Evolutionary conservation across 2,329 filamentous ascomycete genomes (phyloP).

Genomic region (Colletotrichum sp.): DNA sequence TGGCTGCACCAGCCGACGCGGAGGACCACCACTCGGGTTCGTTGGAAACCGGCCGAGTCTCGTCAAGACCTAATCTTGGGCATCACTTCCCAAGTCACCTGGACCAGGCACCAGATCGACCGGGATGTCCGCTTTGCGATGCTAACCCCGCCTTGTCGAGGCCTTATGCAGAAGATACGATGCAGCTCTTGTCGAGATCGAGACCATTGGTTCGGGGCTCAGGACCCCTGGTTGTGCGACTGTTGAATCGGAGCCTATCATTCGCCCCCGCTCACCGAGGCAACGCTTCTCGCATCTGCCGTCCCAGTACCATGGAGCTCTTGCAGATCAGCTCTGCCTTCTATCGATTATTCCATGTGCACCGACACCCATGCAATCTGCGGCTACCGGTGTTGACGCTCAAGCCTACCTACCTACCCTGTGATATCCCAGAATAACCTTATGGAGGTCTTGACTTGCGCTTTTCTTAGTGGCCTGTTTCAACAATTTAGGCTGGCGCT

Average conservation of each 20-base stretch:
- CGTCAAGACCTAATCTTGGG: neutral
- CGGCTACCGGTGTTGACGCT: neutral
- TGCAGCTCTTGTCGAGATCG: neutral
- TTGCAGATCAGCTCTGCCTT: neutral
- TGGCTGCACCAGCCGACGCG: neutral
- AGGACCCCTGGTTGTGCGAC: neutral
- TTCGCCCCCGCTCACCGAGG: neutral
- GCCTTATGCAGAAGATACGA: neutral
- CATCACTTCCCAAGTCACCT: neutral
- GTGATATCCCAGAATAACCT: conserved; percentile 3
- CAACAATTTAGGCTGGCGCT: neutral
- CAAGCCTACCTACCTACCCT: neutral
- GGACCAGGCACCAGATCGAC: neutral
- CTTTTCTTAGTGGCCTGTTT: neutral
- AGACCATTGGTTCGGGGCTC: neutral
- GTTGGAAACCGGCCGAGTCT: neutral
- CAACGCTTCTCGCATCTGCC: neutral
- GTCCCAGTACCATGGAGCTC: neutral
- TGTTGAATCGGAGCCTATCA: neutral
- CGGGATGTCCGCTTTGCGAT: neutral
- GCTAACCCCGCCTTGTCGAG: neutral
- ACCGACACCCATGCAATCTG: neutral
- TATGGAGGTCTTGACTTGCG: neutral
- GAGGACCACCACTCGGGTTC: neutral
- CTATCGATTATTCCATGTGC: neutral